phyloP scores from a whole-genome alignment of 108 stramenopile species.

The Cyclotella baltica region DNA sequence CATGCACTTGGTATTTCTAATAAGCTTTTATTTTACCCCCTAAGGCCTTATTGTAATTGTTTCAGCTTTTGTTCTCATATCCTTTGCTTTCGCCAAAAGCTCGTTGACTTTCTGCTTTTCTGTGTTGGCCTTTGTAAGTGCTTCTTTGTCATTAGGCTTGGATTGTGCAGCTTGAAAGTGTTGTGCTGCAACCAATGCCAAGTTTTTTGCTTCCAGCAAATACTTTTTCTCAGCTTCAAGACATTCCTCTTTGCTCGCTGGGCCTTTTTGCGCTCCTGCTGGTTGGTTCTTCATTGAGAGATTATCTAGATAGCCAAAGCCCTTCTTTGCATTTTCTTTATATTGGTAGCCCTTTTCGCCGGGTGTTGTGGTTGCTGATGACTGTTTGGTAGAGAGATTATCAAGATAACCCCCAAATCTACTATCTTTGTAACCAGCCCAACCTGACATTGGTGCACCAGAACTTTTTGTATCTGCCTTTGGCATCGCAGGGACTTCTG shows the following conservation, averaged over 20 bases:
- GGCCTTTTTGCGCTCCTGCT: constrained; percentile 8
- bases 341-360: constrained; percentile 1
- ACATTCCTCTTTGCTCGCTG: constrained; percentile 15
- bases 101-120: constrained; percentile 39
- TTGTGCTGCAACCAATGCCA: constrained; percentile 23
- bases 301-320: constrained; percentile 27
- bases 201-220: constrained; percentile 41
- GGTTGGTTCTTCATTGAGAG: constrained; percentile 10
- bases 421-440: constrained; percentile 39
- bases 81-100: constrained; percentile 38
- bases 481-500: background rate
- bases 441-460: constrained; percentile 34
- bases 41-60: constrained; percentile 3
- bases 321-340: constrained; percentile 9
- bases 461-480: constrained; percentile 2
- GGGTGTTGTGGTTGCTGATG: background rate
- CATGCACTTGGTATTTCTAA: no score
- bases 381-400: constrained; percentile 23
- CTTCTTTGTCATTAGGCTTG: constrained; percentile 25
- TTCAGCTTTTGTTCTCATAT: constrained; percentile 44
- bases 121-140: constrained; percentile 26
- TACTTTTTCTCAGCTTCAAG: constrained; percentile 38
- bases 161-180: constrained; percentile 43
- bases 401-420: constrained; percentile 42
- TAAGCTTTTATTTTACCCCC: no score